Evolutionary conservation across 176 grass and related monocot genomes (phyloP).

Genomic region (Themeda triandra): DNA sequence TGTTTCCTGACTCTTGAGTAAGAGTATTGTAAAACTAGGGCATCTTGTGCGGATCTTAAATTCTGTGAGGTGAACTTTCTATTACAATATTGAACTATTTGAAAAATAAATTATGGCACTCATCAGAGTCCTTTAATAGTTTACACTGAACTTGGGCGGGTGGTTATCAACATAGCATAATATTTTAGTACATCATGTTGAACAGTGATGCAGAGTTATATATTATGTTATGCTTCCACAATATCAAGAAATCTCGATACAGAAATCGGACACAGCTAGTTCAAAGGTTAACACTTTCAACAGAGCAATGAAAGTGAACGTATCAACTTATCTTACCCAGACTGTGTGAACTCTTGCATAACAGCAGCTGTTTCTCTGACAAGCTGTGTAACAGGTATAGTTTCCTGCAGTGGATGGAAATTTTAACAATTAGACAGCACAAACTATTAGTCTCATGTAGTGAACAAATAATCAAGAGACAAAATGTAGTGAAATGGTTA

Average conservation of each 20-base stretch:
- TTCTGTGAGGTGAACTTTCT: background rate
- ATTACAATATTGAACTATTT: background rate
- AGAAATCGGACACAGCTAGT: background rate
- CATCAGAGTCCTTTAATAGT: background rate
- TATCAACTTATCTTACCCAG: conserved; percentile 47
- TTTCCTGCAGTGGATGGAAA: conserved; percentile 35
- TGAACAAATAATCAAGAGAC: background rate
- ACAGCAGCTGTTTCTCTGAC: conserved; percentile 72
- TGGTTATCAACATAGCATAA: background rate
- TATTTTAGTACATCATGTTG: background rate
- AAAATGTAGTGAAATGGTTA: background rate
- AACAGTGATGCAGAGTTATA: background rate
- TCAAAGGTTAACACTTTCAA: background rate
- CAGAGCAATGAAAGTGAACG: conserved; percentile 13
- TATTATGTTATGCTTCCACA: background rate
- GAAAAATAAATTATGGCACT: background rate
- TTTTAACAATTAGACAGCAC: background rate
- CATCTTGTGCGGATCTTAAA: background rate
- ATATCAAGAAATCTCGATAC: background rate
- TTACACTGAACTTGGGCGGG: background rate
- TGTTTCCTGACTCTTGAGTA: background rate
- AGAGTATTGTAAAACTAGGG: background rate
- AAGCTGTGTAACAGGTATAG: conserved; percentile 73
- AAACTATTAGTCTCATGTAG: background rate
- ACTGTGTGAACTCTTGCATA: conserved; percentile 87